Base-by-base conservation (phyloP, 2,329 filamentous ascomycete species). In the Endoconidiophora polonica region DNA sequence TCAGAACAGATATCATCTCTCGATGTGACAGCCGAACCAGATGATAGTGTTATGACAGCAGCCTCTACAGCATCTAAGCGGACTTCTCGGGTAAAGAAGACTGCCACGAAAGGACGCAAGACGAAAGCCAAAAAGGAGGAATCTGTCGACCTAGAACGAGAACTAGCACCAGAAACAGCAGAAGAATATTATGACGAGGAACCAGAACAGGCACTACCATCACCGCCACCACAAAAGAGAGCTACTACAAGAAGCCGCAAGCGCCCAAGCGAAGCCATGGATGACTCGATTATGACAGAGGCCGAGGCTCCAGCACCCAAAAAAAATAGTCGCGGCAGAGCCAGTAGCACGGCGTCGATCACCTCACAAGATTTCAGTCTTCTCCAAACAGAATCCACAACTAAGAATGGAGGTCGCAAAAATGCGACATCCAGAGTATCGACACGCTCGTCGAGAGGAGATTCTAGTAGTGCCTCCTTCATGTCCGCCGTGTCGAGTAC, bases 41-140 rank as follows among this genome's bases (percentile, higher is more conserved):
- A 78, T 46, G 77, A 80, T 49, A 81, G 74, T 53, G 62, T 78
- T 39, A 60, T 79, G 56, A 79, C 76, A 2, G 80, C 66, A 53
- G 66, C 65, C 51, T 84, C 72, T 57, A 51, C 41, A 14, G 46
- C 43, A 10, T 46, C 45, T 18, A 74, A 65, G 59, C 2, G 62
- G 68, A 12, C 63, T 67, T 46, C 57, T 61, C 2, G 69, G 55
- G 64, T 69, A 1, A 77, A 75, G 58, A 83, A 83, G 59, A 62
- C 67, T 0, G 63, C 71, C 37, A 57, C 63, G 1, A 75, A 71
- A 55, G 64, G 53, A 14, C 56, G 56, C 5, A 65, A 63, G 50
- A 60, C 59, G 14, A 68, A 63, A 53, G 56, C 61, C 0, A 66
- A 77, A 61, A 79, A 75, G 58, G 72, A 72, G n/a, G 73, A 73